Base-by-base conservation (phyloP, 345 rosid genomes). In the Acer campestre region DNA sequence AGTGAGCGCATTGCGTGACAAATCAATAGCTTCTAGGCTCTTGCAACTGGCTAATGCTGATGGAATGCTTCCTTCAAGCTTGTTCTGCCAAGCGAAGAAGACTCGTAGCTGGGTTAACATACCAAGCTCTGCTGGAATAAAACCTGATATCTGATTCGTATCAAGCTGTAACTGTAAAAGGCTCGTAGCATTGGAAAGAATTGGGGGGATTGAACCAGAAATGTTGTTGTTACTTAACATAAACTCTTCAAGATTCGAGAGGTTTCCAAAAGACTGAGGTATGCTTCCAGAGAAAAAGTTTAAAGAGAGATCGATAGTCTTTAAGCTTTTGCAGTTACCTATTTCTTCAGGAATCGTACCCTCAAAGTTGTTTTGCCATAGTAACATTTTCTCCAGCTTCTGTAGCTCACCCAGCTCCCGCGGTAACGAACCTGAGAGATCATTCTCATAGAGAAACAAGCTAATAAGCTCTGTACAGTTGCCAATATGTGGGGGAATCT, bases 191-290 rank as follows among this genome's bases (percentile, higher is more conserved):
- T 89, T 88, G 42, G 94, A 81, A 63, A 95, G 84, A 82, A 81
- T 86, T 3, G 84, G 74, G 20, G 99, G 99, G 67, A 95, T 92
- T 2, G 90, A 88, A 22, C 99, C 99, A 0, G 92, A 88, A 53
- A 95, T 85, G 86, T 89, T 83, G 83, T 92, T 95, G 83, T 92
- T 90, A 46, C 94, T 93, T 78, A 95, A 93, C 92, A 93, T 89
- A 81, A 95, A 90, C 88, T 93, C 91, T 65, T 83, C 81, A 67
- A 95, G 89, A 73, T 87, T 88, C 0, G 89, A 84, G 64, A 95
- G 85, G 81, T 89, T 90, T 73, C 92, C 87, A 8, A 95, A 86
- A 31, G 94, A 87, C 18, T 3, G 46, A 22, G 96, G 99, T 35
- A 93, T 88, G 74, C 85, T 89, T 63, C 98, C 96, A 0, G 97